These are phyloP conservation scores for Claviceps sp. DNA, from an alignment of 2,329 filamentous ascomycete genomes.

Conservation along the genomic window DNA sequence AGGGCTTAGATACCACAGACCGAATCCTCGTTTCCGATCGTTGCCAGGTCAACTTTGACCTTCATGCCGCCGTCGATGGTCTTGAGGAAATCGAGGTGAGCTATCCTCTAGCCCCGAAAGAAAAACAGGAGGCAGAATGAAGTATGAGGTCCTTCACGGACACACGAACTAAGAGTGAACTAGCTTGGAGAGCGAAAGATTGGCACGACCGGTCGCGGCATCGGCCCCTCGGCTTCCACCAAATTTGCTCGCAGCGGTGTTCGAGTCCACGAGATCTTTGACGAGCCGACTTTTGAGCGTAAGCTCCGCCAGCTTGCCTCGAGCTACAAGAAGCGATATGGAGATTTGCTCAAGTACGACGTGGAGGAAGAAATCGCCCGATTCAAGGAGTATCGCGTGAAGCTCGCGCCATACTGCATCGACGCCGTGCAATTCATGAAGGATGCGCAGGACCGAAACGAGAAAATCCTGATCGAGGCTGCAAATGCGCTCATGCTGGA, in stretches of 20 bases:
- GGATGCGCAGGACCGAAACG: slow-evolving; percentile 42
- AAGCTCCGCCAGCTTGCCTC: slow-evolving; percentile 48
- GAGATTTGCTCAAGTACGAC: slow-evolving; percentile 50
- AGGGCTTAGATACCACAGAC: slow-evolving; percentile 16
- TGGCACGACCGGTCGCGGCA: slow-evolving; percentile 24
- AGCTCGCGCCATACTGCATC: slow-evolving; percentile 46
- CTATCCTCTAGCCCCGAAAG: slow-evolving; percentile 5
- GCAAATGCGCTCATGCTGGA: slow-evolving; percentile 51
- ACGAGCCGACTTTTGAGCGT: slow-evolving; percentile 49
- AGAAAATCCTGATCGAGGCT: slow-evolving; percentile 54
- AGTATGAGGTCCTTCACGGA: background rate
- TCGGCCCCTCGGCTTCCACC: slow-evolving; percentile 10
- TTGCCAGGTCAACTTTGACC: slow-evolving; percentile 49
- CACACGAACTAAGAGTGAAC: background rate
- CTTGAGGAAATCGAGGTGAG: slow-evolving; percentile 46
- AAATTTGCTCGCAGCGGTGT: slow-evolving; percentile 43
- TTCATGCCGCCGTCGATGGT: slow-evolving; percentile 56
- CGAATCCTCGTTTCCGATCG: slow-evolving; percentile 51
- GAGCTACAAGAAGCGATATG: slow-evolving; percentile 53
- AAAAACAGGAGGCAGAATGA: background rate
- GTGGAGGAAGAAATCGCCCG: slow-evolving; percentile 54
- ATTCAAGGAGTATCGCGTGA: slow-evolving; percentile 45
- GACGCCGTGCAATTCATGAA: slow-evolving; percentile 55
- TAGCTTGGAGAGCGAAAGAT: slow-evolving; percentile 14
- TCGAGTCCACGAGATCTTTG: slow-evolving; percentile 53